Base-by-base conservation (phyloP, 768 basidiomycete genomes). In the Hysterangium stoloniferum region DNA sequence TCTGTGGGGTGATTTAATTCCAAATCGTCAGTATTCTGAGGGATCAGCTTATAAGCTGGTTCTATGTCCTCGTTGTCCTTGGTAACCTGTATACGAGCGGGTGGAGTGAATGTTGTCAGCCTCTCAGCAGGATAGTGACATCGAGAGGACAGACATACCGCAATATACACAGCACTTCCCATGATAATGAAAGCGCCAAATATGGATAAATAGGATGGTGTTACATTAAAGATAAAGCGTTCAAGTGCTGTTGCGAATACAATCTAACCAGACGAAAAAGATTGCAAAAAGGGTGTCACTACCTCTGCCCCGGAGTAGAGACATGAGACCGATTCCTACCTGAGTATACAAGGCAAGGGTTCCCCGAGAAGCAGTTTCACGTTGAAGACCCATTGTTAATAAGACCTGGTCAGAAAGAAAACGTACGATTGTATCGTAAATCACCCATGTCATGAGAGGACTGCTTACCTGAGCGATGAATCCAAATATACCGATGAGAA, bases 171-270 rank as follows among this genome's bases (percentile, higher is more conserved):
- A 0, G 85, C 85, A 8, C 78, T 74, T 1, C 67, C 56, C 32
- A 87, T 62, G 56, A 89, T 90, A 52, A 88, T 76, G 4, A 68
- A 37, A 1, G 79, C 80, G 1, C 89, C 89, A 8, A 79, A 56
- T 4, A 81, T 59, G 3, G 82, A 84, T 25, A 84, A 66, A 1
- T 69, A 55, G 1, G 83, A 75, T 0, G 85, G 86, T 4, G 68
- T 61, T 1, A 72, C 72, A 38, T 78, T 69, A 63, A 90, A 86
- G 57, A 85, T 73, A 35, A 83, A 54, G 4, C 76, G 68, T 61
- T 92, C 84, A 9, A 88, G 68, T 13, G 80, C 60, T 2, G 74
- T 68, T 0, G 85, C 79, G 59, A 82, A 89, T n/a, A 87, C 68
- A 32, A 89, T 74, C 75, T 84, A 55, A n/a, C 3, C 25, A 19